phyloP scores from a whole-genome alignment of 805 yeast genomes.

The Pichia deserticola region DNA sequence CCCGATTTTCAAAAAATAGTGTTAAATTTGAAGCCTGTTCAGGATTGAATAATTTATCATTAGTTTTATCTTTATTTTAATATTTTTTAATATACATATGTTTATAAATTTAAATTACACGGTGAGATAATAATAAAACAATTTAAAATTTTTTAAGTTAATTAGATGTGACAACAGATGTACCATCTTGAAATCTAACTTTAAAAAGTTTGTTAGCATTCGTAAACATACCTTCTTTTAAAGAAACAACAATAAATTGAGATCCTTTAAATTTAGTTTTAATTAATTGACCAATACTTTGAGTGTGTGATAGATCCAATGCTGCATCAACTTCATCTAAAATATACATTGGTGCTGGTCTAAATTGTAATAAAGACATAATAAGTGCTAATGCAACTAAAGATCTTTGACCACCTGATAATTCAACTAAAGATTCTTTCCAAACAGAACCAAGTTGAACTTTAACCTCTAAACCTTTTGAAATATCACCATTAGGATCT shows the following conservation, averaged over 20 bases:
- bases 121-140: no score
- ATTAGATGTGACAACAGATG: constrained; percentile 79
- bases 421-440: constrained; percentile 92
- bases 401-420: constrained; percentile 96
- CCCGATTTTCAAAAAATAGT: background rate
- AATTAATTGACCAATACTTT: constrained; percentile 92
- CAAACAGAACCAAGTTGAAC: constrained; percentile 88
- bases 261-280: constrained; percentile 93
- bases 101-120: no score
- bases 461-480: constrained; percentile 83
- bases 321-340: constrained; percentile 99
- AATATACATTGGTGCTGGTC: constrained; percentile 98
- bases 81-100: background rate
- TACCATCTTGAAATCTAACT: constrained; percentile 94
- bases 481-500: constrained; percentile 64
- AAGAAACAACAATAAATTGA: constrained; percentile 91
- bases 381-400: constrained; percentile 87
- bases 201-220: constrained; percentile 93
- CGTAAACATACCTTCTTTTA: constrained; percentile 97
- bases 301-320: constrained; percentile 91
- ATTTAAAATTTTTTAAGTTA: constrained; percentile 13
- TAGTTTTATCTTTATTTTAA: background rate
- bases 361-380: constrained; percentile 84
- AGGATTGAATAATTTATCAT: no score
- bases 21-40: no score